Evolutionary conservation across 345 rosid species (phyloP).

Genomic region (Punica granatum): DNA sequence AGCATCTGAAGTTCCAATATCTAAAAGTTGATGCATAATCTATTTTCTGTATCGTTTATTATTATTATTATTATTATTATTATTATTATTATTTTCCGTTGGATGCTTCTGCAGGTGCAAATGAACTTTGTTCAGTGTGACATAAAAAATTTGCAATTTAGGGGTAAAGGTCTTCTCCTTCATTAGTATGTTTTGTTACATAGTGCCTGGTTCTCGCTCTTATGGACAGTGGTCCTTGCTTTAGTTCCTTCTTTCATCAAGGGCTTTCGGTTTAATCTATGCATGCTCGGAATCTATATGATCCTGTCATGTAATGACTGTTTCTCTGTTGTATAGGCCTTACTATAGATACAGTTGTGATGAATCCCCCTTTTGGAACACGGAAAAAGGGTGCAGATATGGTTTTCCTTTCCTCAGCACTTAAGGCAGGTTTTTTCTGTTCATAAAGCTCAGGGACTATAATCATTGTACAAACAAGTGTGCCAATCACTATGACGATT

Average conservation of each 20-base stretch:
- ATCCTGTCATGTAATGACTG: neutral
- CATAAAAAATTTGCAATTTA: slow-evolving; percentile 46
- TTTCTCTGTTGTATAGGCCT: slow-evolving; percentile 30
- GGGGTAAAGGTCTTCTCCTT: slow-evolving; percentile 38
- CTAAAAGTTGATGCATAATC: neutral
- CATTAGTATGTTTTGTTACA: neutral
- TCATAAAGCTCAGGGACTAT: neutral
- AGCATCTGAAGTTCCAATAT: neutral
- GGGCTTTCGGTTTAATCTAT: neutral
- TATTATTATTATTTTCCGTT: neutral
- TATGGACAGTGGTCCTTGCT: neutral
- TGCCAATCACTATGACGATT: neutral
- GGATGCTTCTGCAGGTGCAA: slow-evolving; percentile 51
- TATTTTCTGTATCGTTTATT: too few relatives aligned
- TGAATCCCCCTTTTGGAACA: slow-evolving; percentile 98
- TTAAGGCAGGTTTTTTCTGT: slow-evolving; percentile 43
- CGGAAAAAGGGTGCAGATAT: slow-evolving; percentile 87
- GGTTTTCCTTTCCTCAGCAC: slow-evolving; percentile 65
- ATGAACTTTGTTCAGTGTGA: slow-evolving; percentile 70
- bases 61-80: too few relatives aligned
- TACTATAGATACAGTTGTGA: slow-evolving; percentile 69
- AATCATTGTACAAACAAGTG: neutral
- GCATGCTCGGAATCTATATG: neutral
- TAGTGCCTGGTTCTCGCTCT: slow-evolving; percentile 1
- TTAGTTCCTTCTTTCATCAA: neutral